Percentiles rank a stretch among this genome's conserved stretches.
Evolutionary conservation across 2,329 filamentous ascomycete species (phyloP).

Genomic region (Colletotrichum euphorbiae): DNA sequence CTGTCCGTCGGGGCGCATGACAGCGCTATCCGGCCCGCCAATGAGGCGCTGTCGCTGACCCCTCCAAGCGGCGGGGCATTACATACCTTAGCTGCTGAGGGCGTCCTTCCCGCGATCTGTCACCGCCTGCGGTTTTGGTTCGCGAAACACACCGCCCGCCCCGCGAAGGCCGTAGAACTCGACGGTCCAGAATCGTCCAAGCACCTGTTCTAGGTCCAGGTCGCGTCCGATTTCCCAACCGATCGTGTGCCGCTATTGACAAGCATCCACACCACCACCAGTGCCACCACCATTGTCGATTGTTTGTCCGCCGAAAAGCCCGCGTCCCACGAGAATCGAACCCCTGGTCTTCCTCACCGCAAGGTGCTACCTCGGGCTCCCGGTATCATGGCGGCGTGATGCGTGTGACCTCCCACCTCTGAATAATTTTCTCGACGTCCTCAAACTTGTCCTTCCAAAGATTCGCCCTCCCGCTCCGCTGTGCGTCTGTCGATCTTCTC

Average conservation of each 20-base stretch:
- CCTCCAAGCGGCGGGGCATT: constrained; percentile 7
- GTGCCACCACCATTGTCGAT: not conserved
- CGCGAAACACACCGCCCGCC: constrained; percentile 30
- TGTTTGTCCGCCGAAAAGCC: too few species aligned
- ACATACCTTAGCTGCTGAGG: constrained; percentile 6
- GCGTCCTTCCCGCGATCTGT: constrained; percentile 32
- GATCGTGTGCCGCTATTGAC: constrained; percentile 21
- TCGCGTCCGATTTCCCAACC: constrained; percentile 26
- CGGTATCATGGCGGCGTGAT: constrained; percentile 11
- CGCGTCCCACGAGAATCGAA: too few species aligned
- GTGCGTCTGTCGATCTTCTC: too few species aligned
- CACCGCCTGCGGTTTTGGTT: constrained; percentile 33
- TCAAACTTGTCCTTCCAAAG: not conserved
- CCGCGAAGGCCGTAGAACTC: not conserved
- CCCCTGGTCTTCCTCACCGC: too few species aligned
- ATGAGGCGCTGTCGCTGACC: constrained; percentile 10
- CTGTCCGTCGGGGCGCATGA: constrained; percentile 18
- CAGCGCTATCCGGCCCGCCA: constrained; percentile 7
- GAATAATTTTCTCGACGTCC: not conserved
- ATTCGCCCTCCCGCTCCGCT: not conserved
- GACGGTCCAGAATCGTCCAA: constrained; percentile 1
- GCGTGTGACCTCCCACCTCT: not conserved
- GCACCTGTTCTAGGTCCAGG: constrained; percentile 3
- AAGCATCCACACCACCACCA: constrained; percentile 25
- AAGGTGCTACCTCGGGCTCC: too few species aligned